phyloP scores from a whole-genome alignment of 139 green algal species.

The Chlamydomonas urium region DNA sequence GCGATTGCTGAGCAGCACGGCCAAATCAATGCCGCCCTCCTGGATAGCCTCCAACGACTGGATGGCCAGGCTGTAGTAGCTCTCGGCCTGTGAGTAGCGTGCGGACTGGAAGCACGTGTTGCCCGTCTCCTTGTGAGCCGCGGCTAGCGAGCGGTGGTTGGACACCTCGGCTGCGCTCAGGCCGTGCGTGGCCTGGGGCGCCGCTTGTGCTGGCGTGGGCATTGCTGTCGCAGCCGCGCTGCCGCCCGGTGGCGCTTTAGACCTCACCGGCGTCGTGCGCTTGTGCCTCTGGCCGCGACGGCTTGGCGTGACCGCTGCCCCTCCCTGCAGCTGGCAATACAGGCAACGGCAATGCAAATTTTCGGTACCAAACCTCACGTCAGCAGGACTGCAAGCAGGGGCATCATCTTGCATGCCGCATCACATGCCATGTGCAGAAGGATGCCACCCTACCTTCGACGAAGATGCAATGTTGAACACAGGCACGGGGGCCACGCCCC shows the following conservation, averaged over 20 bases:
- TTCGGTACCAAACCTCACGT: no score
- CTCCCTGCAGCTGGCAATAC: not conserved
- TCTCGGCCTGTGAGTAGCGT: conserved; percentile 10
- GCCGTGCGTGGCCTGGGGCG: no score
- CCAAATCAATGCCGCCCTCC: conserved; percentile 16
- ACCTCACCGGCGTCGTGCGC: not conserved
- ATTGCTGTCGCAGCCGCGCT: not conserved
- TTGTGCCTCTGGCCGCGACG: not conserved
- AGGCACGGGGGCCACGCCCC: no score
- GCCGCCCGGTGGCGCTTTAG: not conserved
- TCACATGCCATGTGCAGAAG: no score
- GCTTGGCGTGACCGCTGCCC: no score
- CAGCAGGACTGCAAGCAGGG: no score
- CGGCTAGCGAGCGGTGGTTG: not conserved
- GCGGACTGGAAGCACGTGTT: conserved; percentile 10
- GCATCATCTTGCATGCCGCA: no score
- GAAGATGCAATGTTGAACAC: no score
- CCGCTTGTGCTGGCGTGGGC: not conserved
- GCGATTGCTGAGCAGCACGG: conserved; percentile 45
- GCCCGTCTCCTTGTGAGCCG: conserved; percentile 6
- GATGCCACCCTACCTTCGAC: no score
- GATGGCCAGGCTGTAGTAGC: conserved; percentile 25
- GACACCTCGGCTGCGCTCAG: not conserved
- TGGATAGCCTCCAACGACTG: conserved; percentile 17
- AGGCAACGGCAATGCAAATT: no score